phyloP scores from a whole-genome alignment of 208 protist genomes.

The Acanthamoeba triangularis region DNA sequence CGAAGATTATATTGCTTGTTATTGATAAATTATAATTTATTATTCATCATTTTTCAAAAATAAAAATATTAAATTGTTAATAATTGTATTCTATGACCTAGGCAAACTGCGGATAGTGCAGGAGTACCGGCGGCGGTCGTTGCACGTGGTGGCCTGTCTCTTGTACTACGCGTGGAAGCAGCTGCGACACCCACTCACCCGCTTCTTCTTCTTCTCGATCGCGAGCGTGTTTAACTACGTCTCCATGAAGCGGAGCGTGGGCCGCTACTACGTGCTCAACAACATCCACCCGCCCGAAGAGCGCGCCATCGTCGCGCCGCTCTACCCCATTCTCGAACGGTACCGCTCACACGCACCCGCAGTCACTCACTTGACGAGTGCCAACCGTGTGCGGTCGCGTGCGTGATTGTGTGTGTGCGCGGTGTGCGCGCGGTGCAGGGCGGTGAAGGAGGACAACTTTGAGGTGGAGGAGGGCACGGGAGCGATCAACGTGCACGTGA shows the following conservation, averaged over 20 bases:
- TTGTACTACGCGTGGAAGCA: not conserved
- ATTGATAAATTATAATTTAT: not conserved
- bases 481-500: conserved; percentile 37
- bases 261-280: conserved; percentile 18
- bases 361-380: no score
- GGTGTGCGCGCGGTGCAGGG: not conserved
- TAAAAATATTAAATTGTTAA: not conserved
- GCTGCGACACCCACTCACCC: conserved; percentile 24
- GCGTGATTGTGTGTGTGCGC: not conserved
- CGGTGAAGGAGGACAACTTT: not conserved
- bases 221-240: conserved; percentile 49
- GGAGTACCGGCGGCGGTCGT: conserved; percentile 14
- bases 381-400: not conserved
- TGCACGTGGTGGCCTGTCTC: conserved; percentile 36
- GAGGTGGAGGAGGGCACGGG: not conserved
- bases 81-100: not conserved
- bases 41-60: not conserved
- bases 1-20: not conserved
- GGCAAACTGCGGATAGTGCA: conserved; percentile 27
- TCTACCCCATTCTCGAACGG: conserved; percentile 5
- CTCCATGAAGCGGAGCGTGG: not conserved
- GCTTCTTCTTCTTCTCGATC: conserved; percentile 47
- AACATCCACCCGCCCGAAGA: not conserved
- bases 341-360: not conserved
- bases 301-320: not conserved